A percentile compares a stretch with the other conserved stretches of the same genome.
These are phyloP conservation scores for Cicer cuneatum DNA, from an alignment of 306 rosid genomes.

Conservation along the genomic window DNA sequence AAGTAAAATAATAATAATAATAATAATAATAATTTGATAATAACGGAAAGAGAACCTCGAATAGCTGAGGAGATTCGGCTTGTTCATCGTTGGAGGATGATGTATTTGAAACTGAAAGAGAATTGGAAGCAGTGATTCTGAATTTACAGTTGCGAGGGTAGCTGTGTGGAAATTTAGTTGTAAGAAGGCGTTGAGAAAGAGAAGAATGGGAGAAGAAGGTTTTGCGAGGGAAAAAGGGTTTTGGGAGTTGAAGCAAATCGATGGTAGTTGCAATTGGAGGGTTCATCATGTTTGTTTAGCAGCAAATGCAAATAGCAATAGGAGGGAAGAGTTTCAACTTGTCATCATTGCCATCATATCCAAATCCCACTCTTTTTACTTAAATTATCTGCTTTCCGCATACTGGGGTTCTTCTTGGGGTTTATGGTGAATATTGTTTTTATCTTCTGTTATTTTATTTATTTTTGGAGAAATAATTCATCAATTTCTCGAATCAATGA, in stretches of 20 bases:
- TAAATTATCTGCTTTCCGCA: conserved; percentile 32
- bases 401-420: conserved; percentile 6
- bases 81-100: conserved; percentile 54
- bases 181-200: conserved; percentile 41
- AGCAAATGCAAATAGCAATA: conserved; percentile 20
- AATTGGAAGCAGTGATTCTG: conserved; percentile 51
- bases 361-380: neutral
- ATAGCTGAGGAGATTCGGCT: conserved; percentile 68
- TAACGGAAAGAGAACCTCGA: conserved; percentile 60
- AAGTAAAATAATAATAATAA: neutral
- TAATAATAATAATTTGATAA: neutral
- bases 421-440: neutral
- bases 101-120: conserved; percentile 37
- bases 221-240: conserved; percentile 50
- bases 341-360: conserved; percentile 18
- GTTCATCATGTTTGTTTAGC: conserved; percentile 55
- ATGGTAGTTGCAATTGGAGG: conserved; percentile 49
- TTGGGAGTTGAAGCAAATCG: conserved; percentile 53
- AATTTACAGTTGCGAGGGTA: conserved; percentile 43
- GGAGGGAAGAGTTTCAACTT: conserved; percentile 1
- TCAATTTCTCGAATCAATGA: neutral
- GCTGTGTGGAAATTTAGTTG: conserved; percentile 37
- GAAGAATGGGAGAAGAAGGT: conserved; percentile 51
- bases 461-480: neutral
- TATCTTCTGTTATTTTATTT: neutral